A percentile compares a stretch with the other conserved stretches of the same genome.
These are phyloP conservation scores for Microsporum audouinii DNA, from an alignment of 2,329 filamentous ascomycete genomes.

Conservation along the genomic window DNA sequence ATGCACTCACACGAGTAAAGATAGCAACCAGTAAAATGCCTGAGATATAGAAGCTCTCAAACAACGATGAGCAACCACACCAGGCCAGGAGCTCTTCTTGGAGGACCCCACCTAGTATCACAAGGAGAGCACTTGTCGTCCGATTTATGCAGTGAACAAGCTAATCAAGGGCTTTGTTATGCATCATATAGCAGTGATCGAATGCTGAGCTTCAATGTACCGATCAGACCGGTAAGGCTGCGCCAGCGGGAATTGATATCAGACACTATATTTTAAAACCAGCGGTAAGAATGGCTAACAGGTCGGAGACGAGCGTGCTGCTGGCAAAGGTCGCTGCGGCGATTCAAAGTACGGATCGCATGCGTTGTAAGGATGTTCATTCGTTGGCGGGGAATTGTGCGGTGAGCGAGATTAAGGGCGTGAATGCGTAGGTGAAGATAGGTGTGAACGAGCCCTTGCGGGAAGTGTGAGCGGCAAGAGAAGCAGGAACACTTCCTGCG, in stretches of 20 bases:
- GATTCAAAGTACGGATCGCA: background rate
- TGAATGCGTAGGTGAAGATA: background rate
- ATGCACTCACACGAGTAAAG: background rate
- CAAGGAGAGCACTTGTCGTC: background rate
- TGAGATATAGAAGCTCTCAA: background rate
- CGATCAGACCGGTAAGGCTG: background rate
- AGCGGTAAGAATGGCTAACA: background rate
- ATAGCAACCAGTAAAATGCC: background rate
- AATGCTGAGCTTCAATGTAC: background rate
- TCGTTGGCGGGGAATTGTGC: background rate
- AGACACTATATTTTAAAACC: background rate
- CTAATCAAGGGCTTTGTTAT: background rate
- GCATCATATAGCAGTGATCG: background rate
- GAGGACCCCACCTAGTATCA: background rate
- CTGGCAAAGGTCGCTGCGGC: background rate
- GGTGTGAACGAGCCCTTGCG: background rate
- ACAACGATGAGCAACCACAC: background rate
- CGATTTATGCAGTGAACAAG: background rate
- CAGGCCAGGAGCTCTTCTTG: background rate
- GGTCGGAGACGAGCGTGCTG: background rate
- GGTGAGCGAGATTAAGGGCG: background rate
- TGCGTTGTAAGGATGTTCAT: background rate
- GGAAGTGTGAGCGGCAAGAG: background rate
- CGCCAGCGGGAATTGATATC: background rate
- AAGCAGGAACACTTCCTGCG: background rate